These are phyloP conservation scores for Mycosphaerelloides madeirae DNA, from an alignment of 2,329 filamentous ascomycete genomes.

Conservation along the genomic window DNA sequence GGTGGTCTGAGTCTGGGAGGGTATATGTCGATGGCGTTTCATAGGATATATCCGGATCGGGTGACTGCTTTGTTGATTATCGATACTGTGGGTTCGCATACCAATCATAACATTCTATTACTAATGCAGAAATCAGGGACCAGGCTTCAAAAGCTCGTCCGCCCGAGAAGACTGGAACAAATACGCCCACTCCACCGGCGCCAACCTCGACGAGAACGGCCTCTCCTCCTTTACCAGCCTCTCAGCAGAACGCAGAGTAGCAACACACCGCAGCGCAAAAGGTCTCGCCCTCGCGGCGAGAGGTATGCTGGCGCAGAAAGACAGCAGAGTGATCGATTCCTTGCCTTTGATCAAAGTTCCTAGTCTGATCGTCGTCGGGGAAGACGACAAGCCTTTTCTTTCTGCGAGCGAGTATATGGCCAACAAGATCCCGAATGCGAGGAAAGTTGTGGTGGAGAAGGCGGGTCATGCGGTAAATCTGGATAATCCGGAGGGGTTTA, in stretches of 20 bases:
- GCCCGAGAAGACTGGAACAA: slow-evolving; percentile 5
- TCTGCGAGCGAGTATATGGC: slow-evolving; percentile 27
- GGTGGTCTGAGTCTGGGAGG: slow-evolving; percentile 27
- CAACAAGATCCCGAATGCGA: slow-evolving; percentile 25
- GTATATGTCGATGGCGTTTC: slow-evolving; percentile 28
- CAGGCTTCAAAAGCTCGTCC: slow-evolving; percentile 24
- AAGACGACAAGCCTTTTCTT: slow-evolving; percentile 25
- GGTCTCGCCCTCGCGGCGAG: slow-evolving; percentile 25
- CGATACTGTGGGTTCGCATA: slow-evolving; percentile 12
- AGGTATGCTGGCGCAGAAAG: slow-evolving; percentile 26
- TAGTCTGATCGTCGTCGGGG: slow-evolving; percentile 24
- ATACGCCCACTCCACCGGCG: no score
- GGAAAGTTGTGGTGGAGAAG: slow-evolving; percentile 22
- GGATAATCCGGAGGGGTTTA: slow-evolving; percentile 23
- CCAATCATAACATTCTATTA: no score
- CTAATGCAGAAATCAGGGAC: slow-evolving; percentile 8
- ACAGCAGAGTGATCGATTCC: slow-evolving; percentile 22
- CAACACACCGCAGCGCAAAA: slow-evolving; percentile 22
- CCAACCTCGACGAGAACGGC: no score
- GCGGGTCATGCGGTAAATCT: slow-evolving; percentile 29
- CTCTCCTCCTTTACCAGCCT: no score
- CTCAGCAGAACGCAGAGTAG: slow-evolving; percentile 5
- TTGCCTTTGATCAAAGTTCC: slow-evolving; percentile 21
- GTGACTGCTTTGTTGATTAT: slow-evolving; percentile 26
- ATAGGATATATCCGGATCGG: slow-evolving; percentile 19